Base-by-base conservation (phyloP, 352 stramenopile species). In the Pythium scleroteichum region DNA sequence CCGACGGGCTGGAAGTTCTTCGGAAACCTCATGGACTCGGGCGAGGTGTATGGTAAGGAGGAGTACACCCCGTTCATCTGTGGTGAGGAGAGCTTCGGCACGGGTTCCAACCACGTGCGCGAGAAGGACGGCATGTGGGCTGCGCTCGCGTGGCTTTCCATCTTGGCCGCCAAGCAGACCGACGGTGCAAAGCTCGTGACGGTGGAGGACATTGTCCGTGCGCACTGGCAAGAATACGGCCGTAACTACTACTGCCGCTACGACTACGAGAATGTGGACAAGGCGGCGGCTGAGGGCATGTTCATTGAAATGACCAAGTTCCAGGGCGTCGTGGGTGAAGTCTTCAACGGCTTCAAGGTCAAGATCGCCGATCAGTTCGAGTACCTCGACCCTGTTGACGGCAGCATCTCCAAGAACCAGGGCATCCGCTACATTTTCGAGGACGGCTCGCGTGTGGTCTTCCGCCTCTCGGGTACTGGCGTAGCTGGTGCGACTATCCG, bases 1-100 rank as follows among this genome's bases (percentile, higher is more conserved):
- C 97, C 97, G 19, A 99, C 97, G 27, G 97, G 97, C 50, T 99
- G 97, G 97, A 99, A 99, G 82, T 99, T 99, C 78, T 99, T 99
- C 69, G 97, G 97, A 35, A 99, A 99, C 80, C 78, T 99, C 24
- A 99, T 99, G 97, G 95, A 98, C 77, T 98, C 95, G 14, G 95
- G 97, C 62, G 93, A 97, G 38, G 80, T 97, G 47, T 98, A 97
- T 66, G 91, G 88, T 59, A 97, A 97, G 71, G 90, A 98, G 62
- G 94, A 99, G 73, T 99, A 98, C 77, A 98, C 90, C 33, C 97
- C 97, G 17, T 99, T 99, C 72, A 93, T 99, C 32, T 99, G 97
- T 73, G 97, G 97, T 24, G 97, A 99, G 75, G 95, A 99, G 74
- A 97, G 78, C 65, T 99, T 99, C 73, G 97, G 97, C 46, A 99